phyloP scores from a whole-genome alignment of 1,284 basidiomycete genomes.

The Xanthoconium separans region DNA sequence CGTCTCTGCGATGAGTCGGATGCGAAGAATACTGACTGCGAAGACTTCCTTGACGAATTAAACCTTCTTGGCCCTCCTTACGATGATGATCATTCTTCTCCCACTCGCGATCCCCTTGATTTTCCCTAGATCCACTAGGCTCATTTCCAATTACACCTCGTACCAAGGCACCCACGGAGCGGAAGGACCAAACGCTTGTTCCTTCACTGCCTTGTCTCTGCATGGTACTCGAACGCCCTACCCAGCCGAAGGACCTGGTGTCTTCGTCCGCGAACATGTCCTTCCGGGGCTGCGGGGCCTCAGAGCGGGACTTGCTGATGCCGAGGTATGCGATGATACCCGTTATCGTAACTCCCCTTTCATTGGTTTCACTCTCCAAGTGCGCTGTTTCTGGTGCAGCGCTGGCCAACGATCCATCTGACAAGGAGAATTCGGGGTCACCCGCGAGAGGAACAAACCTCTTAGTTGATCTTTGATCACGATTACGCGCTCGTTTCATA shows the following conservation, averaged over 20 bases:
- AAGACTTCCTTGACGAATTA: constrained; percentile 22
- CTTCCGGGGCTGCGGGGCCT: constrained; percentile 35
- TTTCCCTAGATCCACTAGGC: constrained; percentile 36
- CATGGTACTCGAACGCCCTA: constrained; percentile 30
- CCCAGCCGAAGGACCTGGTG: constrained; percentile 47
- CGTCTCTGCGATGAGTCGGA: constrained; percentile 12
- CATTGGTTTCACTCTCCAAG: constrained; percentile 3
- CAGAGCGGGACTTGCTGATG: constrained; percentile 15
- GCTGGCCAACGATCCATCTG: constrained; percentile 8
- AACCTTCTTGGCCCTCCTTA: constrained; percentile 17
- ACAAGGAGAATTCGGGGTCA: constrained; percentile 20
- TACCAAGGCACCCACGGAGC: constrained; percentile 47
- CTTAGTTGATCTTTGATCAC: constrained; percentile 1
- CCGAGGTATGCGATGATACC: constrained; percentile 23
- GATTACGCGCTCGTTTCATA: constrained; percentile 24
- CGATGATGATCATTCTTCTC: constrained; percentile 42
- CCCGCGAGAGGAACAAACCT: constrained; percentile 23
- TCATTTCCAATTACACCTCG: constrained; percentile 35
- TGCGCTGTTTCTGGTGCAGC: constrained; percentile 4
- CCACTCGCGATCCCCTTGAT: constrained; percentile 26
- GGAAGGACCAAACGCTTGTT: constrained; percentile 52
- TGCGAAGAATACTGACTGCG: constrained; percentile 8
- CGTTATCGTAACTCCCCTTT: constrained; percentile 8
- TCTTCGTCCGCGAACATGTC: constrained; percentile 82
- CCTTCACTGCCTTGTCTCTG: constrained; percentile 35